Conservation (phyloP, 495 filamentous ascomycete species). For the Talaromyces liani region DNA sequence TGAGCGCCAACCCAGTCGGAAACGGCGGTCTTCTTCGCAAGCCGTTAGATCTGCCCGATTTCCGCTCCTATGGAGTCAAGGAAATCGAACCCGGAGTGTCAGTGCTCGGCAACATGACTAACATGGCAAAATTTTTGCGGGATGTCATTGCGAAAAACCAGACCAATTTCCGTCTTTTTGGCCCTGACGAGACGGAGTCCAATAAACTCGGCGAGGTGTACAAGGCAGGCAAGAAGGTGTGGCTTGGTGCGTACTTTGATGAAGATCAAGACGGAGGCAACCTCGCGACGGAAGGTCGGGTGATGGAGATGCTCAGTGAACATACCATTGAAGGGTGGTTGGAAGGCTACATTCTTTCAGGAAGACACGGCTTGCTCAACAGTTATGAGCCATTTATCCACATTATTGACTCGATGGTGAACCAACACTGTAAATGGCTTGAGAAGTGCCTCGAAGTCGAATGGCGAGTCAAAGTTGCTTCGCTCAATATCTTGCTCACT, state of each 20-base stretch:
- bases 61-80: conserved; percentile 50
- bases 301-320: conserved; percentile 73
- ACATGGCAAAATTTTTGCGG: conserved; percentile 55
- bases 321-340: conserved; percentile 73
- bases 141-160: conserved; percentile 54
- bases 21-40: conserved; percentile 59
- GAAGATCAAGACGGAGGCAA: conserved; percentile 66
- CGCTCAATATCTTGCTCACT: conserved; percentile 67
- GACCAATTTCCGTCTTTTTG: conserved; percentile 62
- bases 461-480: conserved; percentile 59
- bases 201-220: conserved; percentile 66
- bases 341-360: conserved; percentile 65
- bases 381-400: conserved; percentile 75
- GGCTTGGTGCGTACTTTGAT: conserved; percentile 67
- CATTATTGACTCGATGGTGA: conserved; percentile 73
- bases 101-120: conserved; percentile 49
- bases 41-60: conserved; percentile 57
- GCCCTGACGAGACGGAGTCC: conserved; percentile 69
- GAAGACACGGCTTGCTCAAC: conserved; percentile 65
- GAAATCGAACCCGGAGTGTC: conserved; percentile 47
- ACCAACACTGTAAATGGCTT: conserved; percentile 75
- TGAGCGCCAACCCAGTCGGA: conserved; percentile 65
- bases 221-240: conserved; percentile 64
- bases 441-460: conserved; percentile 67
- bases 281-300: conserved; percentile 52